Conservation (phyloP, 169 alveolate genomes). For the Plasmodium falciparum region DNA sequence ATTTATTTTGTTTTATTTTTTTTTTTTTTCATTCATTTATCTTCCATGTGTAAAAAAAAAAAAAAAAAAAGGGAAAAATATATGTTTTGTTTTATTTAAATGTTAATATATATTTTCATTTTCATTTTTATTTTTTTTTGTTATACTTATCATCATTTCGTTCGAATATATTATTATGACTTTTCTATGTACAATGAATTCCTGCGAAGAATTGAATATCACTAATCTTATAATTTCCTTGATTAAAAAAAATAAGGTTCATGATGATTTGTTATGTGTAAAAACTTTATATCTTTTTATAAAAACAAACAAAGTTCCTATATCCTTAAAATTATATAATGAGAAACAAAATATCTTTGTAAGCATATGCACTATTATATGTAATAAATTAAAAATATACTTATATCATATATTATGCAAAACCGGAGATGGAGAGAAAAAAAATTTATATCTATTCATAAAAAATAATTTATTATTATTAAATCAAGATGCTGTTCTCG, state of each 20-base stretch:
- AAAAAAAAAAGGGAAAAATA: no score
- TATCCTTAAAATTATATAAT: conserved; percentile 2
- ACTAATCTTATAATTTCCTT: conserved; percentile 8
- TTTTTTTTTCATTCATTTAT: no score
- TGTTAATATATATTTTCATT: background rate
- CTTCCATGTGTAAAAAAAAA: no score
- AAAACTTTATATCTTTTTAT: conserved; percentile 31
- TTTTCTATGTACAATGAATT: background rate
- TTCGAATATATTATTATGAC: background rate
- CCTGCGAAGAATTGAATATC: background rate
- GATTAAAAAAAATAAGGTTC: conserved; percentile 20
- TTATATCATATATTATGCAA: background rate
- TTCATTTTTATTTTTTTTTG: background rate
- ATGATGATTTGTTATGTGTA: conserved; percentile 19
- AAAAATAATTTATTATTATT: background rate
- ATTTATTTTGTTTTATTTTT: no score
- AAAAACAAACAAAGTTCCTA: conserved; percentile 10
- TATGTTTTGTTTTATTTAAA: no score
- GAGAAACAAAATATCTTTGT: conserved; percentile 23
- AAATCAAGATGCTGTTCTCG: conserved; percentile 6
- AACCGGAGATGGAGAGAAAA: no score
- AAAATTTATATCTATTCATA: background rate
- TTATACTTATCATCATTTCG: background rate
- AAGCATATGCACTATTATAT: conserved; percentile 22
- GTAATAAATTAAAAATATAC: conserved; percentile 32